Evolutionary conservation across 306 rosid species (phyloP), one percentile per base, ranked within the genome.

Genomic region (Leucaena leucocephala): DNA sequence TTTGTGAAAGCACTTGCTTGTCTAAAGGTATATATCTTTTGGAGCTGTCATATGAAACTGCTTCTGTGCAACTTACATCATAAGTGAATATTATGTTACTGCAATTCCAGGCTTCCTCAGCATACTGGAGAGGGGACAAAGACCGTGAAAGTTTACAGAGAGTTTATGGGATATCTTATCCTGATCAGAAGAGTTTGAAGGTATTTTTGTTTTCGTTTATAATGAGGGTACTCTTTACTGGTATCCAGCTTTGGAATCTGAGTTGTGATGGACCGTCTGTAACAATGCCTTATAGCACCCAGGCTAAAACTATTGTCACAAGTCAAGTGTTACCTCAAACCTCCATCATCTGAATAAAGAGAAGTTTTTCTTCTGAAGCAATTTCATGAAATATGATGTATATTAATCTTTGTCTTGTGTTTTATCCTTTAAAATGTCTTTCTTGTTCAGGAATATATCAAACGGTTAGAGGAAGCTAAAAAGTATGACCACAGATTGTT

Each of bases 101-200:
- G 87, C 72, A 83, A 85, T 83, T 76, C 35, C 81, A 94, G 98
- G 98, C 98, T 74, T 94, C 98, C 68, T 92, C 98, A 59, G 98
- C 98, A 34, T 94, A 94, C 81, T 94, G 98, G 98, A 89, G 97
- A 79, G 98, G 97, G 48, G 88, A 90, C 82, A 94, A 92, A 83
- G 88, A 89, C 80, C 90, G 97, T 17, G 98, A 94, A 86, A 94
- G 97, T 74, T 87, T 94, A 82, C 98, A 94, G 74, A 89, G 98
- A 83, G 98, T 94, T 65, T 94, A 94, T 85, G 98, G 98, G 73
- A 94, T 94, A 79, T 94, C 98, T 74, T 94, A 86, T 89, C 98
- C 97, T 71, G 98, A 94, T 87, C 87, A 91, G 74, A 92, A 92
- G 86, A 84, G 95, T 67, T 82, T 94, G 85, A 88, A 92, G 98